A percentile compares a stretch with the other conserved stretches of the same genome.
These are phyloP conservation scores for Candida chauliodis DNA, from an alignment of 805 yeast genomes.

Conservation along the genomic window DNA sequence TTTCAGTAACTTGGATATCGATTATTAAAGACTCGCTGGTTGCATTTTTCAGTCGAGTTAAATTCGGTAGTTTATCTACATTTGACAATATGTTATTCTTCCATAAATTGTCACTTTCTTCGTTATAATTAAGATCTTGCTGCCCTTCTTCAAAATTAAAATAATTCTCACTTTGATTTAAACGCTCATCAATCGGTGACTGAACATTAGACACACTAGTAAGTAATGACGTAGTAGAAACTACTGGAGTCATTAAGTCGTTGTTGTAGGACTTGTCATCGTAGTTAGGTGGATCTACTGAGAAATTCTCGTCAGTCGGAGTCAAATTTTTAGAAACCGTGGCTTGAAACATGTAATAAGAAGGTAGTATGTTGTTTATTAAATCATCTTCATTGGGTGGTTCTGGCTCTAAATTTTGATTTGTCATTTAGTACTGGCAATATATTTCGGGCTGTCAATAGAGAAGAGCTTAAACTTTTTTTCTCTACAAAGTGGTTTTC, in stretches of 20 bases:
- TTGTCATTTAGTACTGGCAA: no score
- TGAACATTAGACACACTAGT: slow-evolving; percentile 8
- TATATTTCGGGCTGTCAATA: no score
- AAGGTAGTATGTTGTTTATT: slow-evolving; percentile 36
- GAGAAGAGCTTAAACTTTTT: not conserved
- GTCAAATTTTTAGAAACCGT: slow-evolving; percentile 36
- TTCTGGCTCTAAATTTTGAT: slow-evolving; percentile 6
- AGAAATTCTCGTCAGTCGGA: slow-evolving; percentile 36
- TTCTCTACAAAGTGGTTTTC: not conserved
- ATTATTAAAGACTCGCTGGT: slow-evolving; percentile 27
- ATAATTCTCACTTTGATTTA: slow-evolving; percentile 10
- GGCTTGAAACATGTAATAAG: slow-evolving; percentile 43
- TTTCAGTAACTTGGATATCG: slow-evolving; percentile 32
- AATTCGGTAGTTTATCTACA: slow-evolving; percentile 35
- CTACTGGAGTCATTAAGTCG: slow-evolving; percentile 16
- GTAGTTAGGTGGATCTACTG: slow-evolving; percentile 39
- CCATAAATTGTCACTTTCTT: slow-evolving; percentile 31
- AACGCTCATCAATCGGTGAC: slow-evolving; percentile 12
- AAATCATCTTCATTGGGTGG: slow-evolving; percentile 19
- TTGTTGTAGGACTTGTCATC: slow-evolving; percentile 4
- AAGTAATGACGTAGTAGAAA: slow-evolving; percentile 12
- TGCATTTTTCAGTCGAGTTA: slow-evolving; percentile 24
- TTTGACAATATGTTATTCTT: slow-evolving; percentile 42
- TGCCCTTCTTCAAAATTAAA: slow-evolving; percentile 6
- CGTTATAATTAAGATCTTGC: slow-evolving; percentile 14